A percentile compares a stretch with the other conserved stretches of the same genome.
These are phyloP conservation scores for Fusarium lyarnte DNA, from an alignment of 2,329 filamentous ascomycete species.

Conservation along the genomic window DNA sequence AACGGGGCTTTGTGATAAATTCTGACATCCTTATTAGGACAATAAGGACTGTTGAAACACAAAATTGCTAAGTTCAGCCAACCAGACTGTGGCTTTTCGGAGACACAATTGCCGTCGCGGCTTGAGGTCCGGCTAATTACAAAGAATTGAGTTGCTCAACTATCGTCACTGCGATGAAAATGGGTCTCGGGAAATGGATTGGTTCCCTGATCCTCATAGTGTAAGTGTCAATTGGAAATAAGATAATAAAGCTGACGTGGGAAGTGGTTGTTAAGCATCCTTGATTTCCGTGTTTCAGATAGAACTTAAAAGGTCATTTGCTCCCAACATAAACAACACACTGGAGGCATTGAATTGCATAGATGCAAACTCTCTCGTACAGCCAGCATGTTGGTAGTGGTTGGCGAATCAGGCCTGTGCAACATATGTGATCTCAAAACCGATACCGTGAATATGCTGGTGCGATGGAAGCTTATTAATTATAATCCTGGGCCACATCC, in stretches of 20 bases:
- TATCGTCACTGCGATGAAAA: background rate
- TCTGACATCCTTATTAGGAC: background rate
- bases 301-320: background rate
- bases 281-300: background rate
- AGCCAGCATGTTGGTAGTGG: background rate
- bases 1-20: background rate
- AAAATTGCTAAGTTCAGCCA: background rate
- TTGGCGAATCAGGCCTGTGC: background rate
- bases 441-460: background rate
- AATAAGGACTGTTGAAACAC: background rate
- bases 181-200: background rate
- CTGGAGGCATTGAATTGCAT: background rate
- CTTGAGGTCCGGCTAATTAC: background rate
- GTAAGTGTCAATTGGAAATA: background rate
- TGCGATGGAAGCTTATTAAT: background rate
- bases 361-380: background rate
- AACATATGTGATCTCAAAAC: background rate
- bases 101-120: no score
- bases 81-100: background rate
- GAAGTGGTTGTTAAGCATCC: background rate
- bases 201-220: background rate
- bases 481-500: background rate
- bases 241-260: background rate
- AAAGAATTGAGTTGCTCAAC: background rate
- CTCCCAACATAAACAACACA: background rate